Percentiles rank a stretch among this genome's conserved stretches.
These are phyloP conservation scores for Taphrina deformans DNA, from an alignment of 1,139 yeast genomes.

Conservation along the genomic window DNA sequence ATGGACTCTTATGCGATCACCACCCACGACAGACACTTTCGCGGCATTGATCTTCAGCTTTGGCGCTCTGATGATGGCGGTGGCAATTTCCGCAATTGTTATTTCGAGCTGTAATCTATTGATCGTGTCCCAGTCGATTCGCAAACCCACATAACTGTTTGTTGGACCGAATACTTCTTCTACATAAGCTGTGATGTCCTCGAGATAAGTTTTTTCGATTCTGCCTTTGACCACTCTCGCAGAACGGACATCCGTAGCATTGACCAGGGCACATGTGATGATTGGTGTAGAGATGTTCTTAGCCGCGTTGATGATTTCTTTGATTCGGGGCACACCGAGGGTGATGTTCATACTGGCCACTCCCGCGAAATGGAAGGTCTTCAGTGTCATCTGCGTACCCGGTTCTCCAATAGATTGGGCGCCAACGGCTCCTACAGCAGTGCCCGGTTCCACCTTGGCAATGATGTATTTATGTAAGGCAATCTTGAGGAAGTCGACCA, in stretches of 20 bases:
- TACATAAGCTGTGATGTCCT: constrained; percentile 82
- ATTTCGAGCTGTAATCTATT: constrained; percentile 88
- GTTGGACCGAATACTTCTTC: constrained; percentile 90
- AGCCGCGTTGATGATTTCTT: constrained; percentile 96
- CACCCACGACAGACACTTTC: constrained; percentile 70
- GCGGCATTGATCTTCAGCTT: constrained; percentile 72
- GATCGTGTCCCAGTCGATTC: constrained; percentile 78
- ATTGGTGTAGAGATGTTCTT: constrained; percentile 95
- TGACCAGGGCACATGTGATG: constrained; percentile 89
- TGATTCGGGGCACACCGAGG: constrained; percentile 97
- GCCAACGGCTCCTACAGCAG: constrained; percentile 99
- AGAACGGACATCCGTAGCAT: constrained; percentile 87
- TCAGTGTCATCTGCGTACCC: constrained; percentile 98
- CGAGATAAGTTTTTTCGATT: constrained; percentile 83
- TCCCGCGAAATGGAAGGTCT: constrained; percentile 99
- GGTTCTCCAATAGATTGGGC: constrained; percentile 99
- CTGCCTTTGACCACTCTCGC: constrained; percentile 98
- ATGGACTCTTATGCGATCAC: constrained; percentile 70
- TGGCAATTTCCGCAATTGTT: constrained; percentile 78
- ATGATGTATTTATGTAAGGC: constrained; percentile 80
- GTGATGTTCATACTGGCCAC: constrained; percentile 99
- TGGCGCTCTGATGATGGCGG: constrained; percentile 79
- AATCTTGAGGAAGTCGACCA: constrained; percentile 68
- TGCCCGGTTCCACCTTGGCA: constrained; percentile 97
- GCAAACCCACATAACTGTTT: constrained; percentile 75